phyloP scores from a whole-genome alignment of 495 filamentous ascomycete genomes.

The Aspergillus olivimuriae region DNA sequence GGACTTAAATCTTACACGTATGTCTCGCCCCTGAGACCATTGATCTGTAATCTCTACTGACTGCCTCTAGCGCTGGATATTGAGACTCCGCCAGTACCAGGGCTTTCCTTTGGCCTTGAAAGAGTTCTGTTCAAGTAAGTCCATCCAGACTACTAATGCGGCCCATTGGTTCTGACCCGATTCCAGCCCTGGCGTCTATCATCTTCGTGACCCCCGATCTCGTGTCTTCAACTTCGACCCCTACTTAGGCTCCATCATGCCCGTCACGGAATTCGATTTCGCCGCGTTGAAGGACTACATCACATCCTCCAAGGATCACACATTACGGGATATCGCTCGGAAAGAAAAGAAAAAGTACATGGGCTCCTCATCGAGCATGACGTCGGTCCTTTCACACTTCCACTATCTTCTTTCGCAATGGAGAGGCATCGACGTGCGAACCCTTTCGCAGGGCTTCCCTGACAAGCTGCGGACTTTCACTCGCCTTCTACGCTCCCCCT shows the following conservation, averaged over 20 bases:
- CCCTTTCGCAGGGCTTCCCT: constrained; percentile 60
- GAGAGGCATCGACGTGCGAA: constrained; percentile 59
- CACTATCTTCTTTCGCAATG: constrained; percentile 85
- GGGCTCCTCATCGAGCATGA: constrained; percentile 97
- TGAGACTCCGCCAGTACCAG: constrained; percentile 56
- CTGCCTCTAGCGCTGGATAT: constrained; percentile 41
- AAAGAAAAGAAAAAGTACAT: constrained; percentile 73
- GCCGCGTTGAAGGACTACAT: constrained; percentile 75
- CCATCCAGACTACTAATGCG: not conserved
- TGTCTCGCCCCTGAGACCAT: constrained; percentile 1
- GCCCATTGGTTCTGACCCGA: too few relatives aligned
- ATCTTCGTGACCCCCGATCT: constrained; percentile 82
- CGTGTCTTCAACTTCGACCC: constrained; percentile 94
- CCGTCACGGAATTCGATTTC: constrained; percentile 86
- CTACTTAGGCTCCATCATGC: constrained; percentile 87
- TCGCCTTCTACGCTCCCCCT: constrained; percentile 58
- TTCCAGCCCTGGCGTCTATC: constrained; percentile 75
- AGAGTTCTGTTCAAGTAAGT: constrained; percentile 84
- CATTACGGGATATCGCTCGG: constrained; percentile 58
- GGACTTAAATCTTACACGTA: constrained; percentile 15
- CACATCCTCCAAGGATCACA: constrained; percentile 78
- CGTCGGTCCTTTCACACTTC: constrained; percentile 77
- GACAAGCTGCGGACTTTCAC: constrained; percentile 61
- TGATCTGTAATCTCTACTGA: constrained; percentile 8
- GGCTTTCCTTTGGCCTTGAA: constrained; percentile 72